Percentiles rank a stretch among this genome's conserved stretches.
Conservation (phyloP, 306 rosid genomes). For the Datisca glomerata region DNA sequence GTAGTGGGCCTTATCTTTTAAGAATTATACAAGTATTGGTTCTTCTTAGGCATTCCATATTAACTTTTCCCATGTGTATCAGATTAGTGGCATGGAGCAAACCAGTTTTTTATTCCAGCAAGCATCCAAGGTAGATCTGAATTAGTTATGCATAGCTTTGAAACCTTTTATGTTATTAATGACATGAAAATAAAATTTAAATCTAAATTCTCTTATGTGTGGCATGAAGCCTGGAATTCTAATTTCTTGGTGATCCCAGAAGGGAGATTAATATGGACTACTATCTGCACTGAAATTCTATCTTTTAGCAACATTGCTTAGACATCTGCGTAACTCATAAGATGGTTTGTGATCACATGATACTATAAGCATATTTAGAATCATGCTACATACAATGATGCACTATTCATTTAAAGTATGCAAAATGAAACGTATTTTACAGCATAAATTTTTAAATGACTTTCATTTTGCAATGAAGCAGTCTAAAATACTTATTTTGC, state of each 20-base stretch:
- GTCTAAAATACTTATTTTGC: conserved; percentile 14
- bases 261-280: no score
- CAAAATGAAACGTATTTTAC: no score
- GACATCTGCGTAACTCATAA: neutral
- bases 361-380: neutral
- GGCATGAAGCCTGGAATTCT: no score
- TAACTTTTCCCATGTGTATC: conserved; percentile 19
- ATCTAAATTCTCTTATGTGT: no score
- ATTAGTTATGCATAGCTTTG: conserved; percentile 11
- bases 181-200: no score
- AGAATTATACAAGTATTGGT: no score
- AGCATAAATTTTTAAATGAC: no score
- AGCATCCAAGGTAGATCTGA: conserved; percentile 70
- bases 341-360: neutral
- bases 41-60: conserved; percentile 6
- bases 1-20: conserved; percentile 12
- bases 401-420: neutral
- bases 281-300: no score
- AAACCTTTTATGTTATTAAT: conserved; percentile 2
- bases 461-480: no score
- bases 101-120: conserved; percentile 98
- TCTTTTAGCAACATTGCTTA: neutral
- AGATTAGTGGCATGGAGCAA: conserved; percentile 99
- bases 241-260: no score
- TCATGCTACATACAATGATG: neutral